Conservation (phyloP, 306 rosid species). For the Sindora glabra region DNA sequence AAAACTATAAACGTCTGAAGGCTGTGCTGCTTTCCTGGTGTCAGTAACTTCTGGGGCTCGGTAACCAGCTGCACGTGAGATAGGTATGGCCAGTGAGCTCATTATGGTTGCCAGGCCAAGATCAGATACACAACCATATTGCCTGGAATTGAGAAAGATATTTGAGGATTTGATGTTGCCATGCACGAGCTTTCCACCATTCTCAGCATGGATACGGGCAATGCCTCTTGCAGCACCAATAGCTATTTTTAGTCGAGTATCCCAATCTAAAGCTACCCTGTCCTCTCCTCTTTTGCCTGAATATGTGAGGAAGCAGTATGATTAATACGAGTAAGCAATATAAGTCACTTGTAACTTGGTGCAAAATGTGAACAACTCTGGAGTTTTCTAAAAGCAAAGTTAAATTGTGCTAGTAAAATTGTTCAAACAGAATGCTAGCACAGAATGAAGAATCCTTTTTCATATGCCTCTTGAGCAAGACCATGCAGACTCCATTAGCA, state of each 20-base stretch:
- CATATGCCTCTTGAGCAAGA: too few relatives aligned
- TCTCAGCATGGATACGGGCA: conserved; percentile 57
- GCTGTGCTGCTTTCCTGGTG: conserved; percentile 72
- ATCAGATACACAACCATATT: conserved; percentile 75
- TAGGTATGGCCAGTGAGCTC: conserved; percentile 62
- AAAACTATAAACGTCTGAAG: conserved; percentile 78
- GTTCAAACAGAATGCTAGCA: too few relatives aligned
- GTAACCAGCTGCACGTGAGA: conserved; percentile 81
- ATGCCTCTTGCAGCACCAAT: conserved; percentile 82
- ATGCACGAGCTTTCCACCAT: conserved; percentile 71
- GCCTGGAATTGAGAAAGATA: conserved; percentile 54
- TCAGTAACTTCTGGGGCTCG: conserved; percentile 90
- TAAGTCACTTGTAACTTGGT: background rate
- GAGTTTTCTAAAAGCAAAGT: too few relatives aligned
- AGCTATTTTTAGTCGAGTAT: conserved; percentile 63
- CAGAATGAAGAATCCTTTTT: too few relatives aligned
- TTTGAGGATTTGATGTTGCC: conserved; percentile 80
- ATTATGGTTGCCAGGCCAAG: conserved; percentile 71
- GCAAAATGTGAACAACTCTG: too few relatives aligned
- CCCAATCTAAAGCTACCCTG: conserved; percentile 65
- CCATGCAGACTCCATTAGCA: too few relatives aligned
- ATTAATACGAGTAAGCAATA: background rate
- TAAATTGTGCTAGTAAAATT: too few relatives aligned
- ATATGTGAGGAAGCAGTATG: background rate
- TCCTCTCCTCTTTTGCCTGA: conserved; percentile 86